phyloP scores from a whole-genome alignment of 75 land plant genomes.

The Pinus albicaulis region DNA sequence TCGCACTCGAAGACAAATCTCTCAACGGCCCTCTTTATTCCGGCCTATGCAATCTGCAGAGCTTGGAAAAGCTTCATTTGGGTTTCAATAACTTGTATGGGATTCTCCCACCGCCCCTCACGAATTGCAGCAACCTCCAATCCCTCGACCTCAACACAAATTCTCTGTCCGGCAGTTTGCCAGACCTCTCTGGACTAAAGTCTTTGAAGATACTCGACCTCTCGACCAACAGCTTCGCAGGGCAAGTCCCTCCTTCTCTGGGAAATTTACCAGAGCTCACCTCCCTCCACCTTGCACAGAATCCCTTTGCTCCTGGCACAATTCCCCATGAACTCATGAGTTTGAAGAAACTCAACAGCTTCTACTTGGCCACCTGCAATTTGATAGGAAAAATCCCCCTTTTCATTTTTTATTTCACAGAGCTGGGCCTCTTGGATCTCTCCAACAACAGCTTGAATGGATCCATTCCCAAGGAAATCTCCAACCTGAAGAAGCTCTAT shows the following conservation, averaged over 20 bases:
- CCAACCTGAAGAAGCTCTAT: slow-evolving; percentile 43
- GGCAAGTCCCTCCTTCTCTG: slow-evolving; percentile 59
- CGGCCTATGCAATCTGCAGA: no score
- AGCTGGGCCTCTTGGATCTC: slow-evolving; percentile 55
- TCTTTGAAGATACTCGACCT: slow-evolving; percentile 45
- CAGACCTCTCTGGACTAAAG: slow-evolving; percentile 37
- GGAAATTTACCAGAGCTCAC: slow-evolving; percentile 48
- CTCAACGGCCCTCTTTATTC: no score
- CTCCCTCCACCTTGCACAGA: slow-evolving; percentile 40
- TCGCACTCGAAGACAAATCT: no score
- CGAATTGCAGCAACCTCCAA: no score
- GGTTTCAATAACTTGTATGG: no score
- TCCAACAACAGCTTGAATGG: slow-evolving; percentile 48
- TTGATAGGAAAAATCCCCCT: slow-evolving; percentile 64
- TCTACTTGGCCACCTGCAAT: slow-evolving; percentile 50
- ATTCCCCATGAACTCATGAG: slow-evolving; percentile 40
- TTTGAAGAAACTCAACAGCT: slow-evolving; percentile 34
- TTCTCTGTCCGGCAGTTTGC: slow-evolving; percentile 29
- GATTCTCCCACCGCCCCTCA: no score
- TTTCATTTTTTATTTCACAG: slow-evolving; percentile 57
- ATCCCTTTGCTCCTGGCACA: slow-evolving; percentile 37
- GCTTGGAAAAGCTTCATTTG: no score
- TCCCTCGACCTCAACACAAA: slow-evolving; percentile 23
- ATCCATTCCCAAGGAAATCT: slow-evolving; percentile 54
- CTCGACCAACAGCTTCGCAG: slow-evolving; percentile 46